These are phyloP conservation scores for Casaregolazyma suthepensis DNA, from an alignment of 1,139 yeast genomes.

Conservation along the genomic window DNA sequence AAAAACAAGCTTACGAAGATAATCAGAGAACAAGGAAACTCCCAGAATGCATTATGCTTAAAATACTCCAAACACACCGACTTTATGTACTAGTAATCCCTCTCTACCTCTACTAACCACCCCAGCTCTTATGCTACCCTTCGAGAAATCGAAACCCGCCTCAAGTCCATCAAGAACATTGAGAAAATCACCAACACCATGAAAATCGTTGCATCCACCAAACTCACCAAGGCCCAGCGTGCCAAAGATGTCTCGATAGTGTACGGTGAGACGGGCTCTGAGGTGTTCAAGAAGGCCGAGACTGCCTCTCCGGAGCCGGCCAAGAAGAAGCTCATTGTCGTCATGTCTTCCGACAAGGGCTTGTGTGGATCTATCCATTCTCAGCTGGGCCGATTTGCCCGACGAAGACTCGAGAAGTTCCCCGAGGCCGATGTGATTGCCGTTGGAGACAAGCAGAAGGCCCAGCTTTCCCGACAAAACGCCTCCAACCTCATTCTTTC, in stretches of 20 bases:
- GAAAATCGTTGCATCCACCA: conserved; percentile 98
- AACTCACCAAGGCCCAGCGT: conserved; percentile 91
- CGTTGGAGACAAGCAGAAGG: conserved; percentile 90
- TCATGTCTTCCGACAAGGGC: conserved; percentile 95
- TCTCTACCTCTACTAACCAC: background rate
- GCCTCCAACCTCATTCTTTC: conserved; percentile 64
- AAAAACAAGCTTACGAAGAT: background rate
- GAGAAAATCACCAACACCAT: conserved; percentile 99
- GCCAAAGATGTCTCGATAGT: conserved; percentile 88
- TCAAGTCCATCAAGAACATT: conserved; percentile 96
- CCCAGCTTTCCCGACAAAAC: conserved; percentile 80
- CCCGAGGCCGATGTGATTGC: conserved; percentile 78
- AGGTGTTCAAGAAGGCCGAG: conserved; percentile 77
- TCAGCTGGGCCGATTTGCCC: conserved; percentile 84
- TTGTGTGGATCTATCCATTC: conserved; percentile 98
- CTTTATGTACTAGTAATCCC: background rate
- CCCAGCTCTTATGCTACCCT: conserved; percentile 91
- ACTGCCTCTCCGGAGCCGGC: conserved; percentile 46
- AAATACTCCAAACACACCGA: background rate
- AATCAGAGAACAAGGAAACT: too few species aligned
- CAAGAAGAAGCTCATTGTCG: conserved; percentile 62
- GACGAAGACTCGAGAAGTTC: conserved; percentile 54
- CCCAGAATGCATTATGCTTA: background rate
- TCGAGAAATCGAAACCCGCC: conserved; percentile 97
- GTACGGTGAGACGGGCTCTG: conserved; percentile 73